Conservation (phyloP, 2,329 filamentous ascomycete genomes). For the Alternaria dauci region DNA sequence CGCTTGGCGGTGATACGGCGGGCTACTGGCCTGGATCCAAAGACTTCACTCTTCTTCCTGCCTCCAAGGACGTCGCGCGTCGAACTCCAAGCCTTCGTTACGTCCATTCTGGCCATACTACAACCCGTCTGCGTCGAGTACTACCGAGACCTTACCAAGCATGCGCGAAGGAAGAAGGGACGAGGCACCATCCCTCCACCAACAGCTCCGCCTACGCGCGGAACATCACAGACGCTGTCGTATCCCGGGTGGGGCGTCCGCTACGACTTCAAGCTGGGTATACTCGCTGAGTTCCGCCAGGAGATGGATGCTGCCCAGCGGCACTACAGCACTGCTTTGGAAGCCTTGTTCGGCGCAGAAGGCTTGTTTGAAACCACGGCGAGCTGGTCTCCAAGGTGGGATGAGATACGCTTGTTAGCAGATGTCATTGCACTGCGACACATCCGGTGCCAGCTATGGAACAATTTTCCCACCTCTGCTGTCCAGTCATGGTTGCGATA, state of each 20-base stretch:
- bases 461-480: conserved; percentile 78
- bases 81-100: conserved; percentile 77
- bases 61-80: conserved; percentile 74
- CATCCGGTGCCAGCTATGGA: conserved; percentile 83
- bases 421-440: conserved; percentile 83
- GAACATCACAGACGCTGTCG: conserved; percentile 86
- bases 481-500: conserved; percentile 83
- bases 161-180: conserved; percentile 85
- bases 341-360: conserved; percentile 80
- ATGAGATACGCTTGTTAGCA: conserved; percentile 87
- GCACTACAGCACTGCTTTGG: conserved; percentile 87
- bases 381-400: conserved; percentile 88
- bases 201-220: conserved; percentile 80
- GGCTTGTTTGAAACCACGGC: conserved; percentile 84
- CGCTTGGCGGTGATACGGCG: conserved; percentile 80
- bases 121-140: conserved; percentile 84
- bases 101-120: conserved; percentile 74
- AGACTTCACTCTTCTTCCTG: conserved; percentile 81
- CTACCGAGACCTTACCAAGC: conserved; percentile 92
- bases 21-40: conserved; percentile 81
- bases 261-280: conserved; percentile 91
- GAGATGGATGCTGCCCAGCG: conserved; percentile 88
- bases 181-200: conserved; percentile 80
- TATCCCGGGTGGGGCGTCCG: conserved; percentile 89
- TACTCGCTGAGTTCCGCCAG: conserved; percentile 91